Base-by-base conservation (phyloP, 1,284 basidiomycete species). In the Ceratobasidium sp. region DNA sequence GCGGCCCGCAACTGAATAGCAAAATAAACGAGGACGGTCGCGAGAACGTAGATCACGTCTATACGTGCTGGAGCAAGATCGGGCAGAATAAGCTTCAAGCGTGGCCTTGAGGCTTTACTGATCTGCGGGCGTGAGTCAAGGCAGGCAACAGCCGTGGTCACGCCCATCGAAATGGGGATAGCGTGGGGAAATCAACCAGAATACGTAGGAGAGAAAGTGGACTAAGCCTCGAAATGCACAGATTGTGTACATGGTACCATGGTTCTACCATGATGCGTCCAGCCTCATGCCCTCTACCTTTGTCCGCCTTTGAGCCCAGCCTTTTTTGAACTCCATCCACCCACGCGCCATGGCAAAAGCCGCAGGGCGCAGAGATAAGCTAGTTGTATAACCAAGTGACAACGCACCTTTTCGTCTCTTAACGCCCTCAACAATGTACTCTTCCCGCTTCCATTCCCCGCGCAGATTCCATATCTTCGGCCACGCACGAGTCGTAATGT, bases 371-470 rank as follows among this genome's bases (percentile, higher is more conserved):
- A 40, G 62, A 42, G 38, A 15, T 40, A 64, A 64, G 44, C 12
- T 17, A n/a, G 33, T 33, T 13, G 23, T 46, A 38, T 28, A 57
- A 42, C 40, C 38, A 68, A 40, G 26, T n/a, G 42, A 48, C 12
- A 23, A 75, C 79, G 33, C 59, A 87, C 96, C 86, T 98, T 98
- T 77, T 94, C 94, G 83, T 97, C 96, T 65, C 94, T 91, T 82
- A 99, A 91, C 82, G 98, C 97, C 83, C 97, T 95, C 92, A 99
- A 93, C 76, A 99, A 89, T 0, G 98, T 99, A 62, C 94, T 96
- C 87, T 99, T 99, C 81, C 97, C 97, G 78, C 94, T 94, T 81
- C 97, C 97, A 86, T 99, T 99, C 48, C 94, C 90, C 57, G 96
- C 97, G 67, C 98, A 93, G 81, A 99, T 96, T 84, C 98, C 97